A percentile compares a stretch with the other conserved stretches of the same genome.
phyloP scores from a whole-genome alignment of 495 filamentous ascomycete species.

The Penicillium tannophilum region DNA sequence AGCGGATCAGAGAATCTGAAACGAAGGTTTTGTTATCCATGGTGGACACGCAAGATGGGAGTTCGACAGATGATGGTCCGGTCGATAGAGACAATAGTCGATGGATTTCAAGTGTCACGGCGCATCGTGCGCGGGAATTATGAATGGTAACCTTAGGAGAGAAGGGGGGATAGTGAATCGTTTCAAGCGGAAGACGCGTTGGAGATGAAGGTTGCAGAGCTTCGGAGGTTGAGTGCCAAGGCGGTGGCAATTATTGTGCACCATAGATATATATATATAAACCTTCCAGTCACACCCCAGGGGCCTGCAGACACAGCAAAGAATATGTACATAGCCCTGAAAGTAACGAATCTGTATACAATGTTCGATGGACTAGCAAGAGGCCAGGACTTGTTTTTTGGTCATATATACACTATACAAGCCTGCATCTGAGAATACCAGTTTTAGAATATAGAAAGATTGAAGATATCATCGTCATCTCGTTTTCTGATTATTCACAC shows the following conservation, averaged over 20 bases:
- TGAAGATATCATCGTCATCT: slow-evolving; percentile 25
- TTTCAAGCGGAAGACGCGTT: background rate
- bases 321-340: too few relatives aligned
- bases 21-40: slow-evolving; percentile 50
- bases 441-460: background rate
- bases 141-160: background rate
- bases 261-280: too few relatives aligned
- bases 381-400: too few relatives aligned
- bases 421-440: too few relatives aligned
- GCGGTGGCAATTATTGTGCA: slow-evolving; percentile 7
- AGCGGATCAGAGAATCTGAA: slow-evolving; percentile 50
- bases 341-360: too few relatives aligned
- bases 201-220: slow-evolving; percentile 13
- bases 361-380: too few relatives aligned
- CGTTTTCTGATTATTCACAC: slow-evolving; percentile 16
- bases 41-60: slow-evolving; percentile 7
- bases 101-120: background rate
- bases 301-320: too few relatives aligned
- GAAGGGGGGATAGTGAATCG: background rate
- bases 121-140: background rate
- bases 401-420: too few relatives aligned
- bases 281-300: too few relatives aligned
- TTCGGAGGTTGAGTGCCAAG: slow-evolving; percentile 22
- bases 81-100: background rate
- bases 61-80: background rate